A percentile compares a stretch with the other conserved stretches of the same genome.
Conservation (phyloP, 768 basidiomycete genomes). For the Amanita brunnescens region DNA sequence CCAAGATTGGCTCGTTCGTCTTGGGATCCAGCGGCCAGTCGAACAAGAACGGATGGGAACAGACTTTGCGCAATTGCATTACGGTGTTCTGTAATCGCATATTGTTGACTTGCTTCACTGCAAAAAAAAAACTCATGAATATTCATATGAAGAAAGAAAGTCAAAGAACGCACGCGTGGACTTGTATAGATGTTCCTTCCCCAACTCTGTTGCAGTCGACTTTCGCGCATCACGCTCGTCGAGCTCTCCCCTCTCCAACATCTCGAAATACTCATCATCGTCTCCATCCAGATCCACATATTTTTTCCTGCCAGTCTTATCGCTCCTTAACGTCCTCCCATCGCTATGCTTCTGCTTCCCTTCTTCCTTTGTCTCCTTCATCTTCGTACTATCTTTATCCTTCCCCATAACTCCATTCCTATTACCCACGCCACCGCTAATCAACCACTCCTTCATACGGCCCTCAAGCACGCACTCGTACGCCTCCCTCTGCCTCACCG, state of each 20-base stretch:
- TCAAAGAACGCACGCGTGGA: constrained; percentile 40
- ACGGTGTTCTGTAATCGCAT: constrained; percentile 91
- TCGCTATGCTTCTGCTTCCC: constrained; percentile 13
- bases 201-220: constrained; percentile 15
- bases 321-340: constrained; percentile 22
- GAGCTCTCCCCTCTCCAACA: constrained; percentile 41
- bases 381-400: background rate
- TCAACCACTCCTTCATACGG: constrained; percentile 56
- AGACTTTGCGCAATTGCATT: constrained; percentile 97
- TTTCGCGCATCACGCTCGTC: constrained; percentile 23
- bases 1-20: constrained; percentile 55
- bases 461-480: constrained; percentile 76
- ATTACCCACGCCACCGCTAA: constrained; percentile 22
- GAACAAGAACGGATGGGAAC: constrained; percentile 88
- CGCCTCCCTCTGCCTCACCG: constrained; percentile 69
- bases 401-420: constrained; percentile 11
- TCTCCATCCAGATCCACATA: constrained; percentile 47
- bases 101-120: constrained; percentile 83
- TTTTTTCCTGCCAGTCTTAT: constrained; percentile 29
- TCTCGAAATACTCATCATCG: constrained; percentile 60
- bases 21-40: constrained; percentile 67
- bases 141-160: background rate
- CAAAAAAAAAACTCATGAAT: background rate
- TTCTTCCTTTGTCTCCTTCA: constrained; percentile 12
- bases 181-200: constrained; percentile 35